Conservation (phyloP, 2,329 filamentous ascomycete species). For the Xylaria sp. region DNA sequence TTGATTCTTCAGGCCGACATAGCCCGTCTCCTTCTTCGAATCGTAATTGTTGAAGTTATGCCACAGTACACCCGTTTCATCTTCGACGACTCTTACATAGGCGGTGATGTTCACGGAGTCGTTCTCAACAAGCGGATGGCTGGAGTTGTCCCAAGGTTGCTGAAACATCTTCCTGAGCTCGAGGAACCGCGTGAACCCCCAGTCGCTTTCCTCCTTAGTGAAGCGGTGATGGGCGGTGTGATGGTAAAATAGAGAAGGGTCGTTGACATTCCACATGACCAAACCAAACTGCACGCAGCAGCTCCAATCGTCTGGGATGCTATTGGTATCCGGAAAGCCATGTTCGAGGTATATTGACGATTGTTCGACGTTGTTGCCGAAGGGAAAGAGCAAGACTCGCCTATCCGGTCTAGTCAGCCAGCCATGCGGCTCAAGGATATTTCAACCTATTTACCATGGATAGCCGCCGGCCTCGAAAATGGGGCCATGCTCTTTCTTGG, state of each 20-base stretch:
- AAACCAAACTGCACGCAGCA: constrained; percentile 95
- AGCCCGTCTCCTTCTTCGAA: constrained; percentile 98
- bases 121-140: constrained; percentile 74
- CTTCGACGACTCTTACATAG: constrained; percentile 79
- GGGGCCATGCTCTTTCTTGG: constrained; percentile 84
- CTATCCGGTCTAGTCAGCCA: constrained; percentile 45
- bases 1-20: constrained; percentile 95
- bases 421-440: background rate
- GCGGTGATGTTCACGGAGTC: constrained; percentile 79
- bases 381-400: constrained; percentile 94
- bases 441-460: constrained; percentile 70
- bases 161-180: constrained; percentile 86
- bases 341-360: constrained; percentile 97
- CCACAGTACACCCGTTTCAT: constrained; percentile 87
- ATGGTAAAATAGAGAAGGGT: constrained; percentile 82
- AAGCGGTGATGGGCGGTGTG: constrained; percentile 92
- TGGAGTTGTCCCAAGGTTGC: constrained; percentile 69
- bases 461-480: constrained; percentile 82
- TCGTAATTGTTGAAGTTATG: constrained; percentile 94
- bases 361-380: constrained; percentile 90
- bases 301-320: constrained; percentile 89
- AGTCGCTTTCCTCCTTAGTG: constrained; percentile 94
- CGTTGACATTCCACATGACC: constrained; percentile 91
- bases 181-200: constrained; percentile 97
- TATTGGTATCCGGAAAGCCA: constrained; percentile 73